Evolutionary conservation across 164 flowering plant genomes (phyloP), one percentile per base, ranked within the genome.

Genomic region (Chimonanthus salicifolius): DNA sequence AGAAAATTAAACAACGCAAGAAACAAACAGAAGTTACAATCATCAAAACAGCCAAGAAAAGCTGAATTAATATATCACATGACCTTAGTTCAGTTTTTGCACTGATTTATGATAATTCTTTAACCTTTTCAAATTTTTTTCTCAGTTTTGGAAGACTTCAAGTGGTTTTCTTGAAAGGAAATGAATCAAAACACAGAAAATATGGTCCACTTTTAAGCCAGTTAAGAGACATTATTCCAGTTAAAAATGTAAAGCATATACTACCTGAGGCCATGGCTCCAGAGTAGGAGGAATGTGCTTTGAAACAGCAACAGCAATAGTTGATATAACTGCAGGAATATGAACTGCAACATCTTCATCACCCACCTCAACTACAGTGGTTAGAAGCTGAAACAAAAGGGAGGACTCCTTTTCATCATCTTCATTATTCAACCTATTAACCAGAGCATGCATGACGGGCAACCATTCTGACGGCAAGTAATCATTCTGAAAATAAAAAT

Each of bases 241-340:
- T 54, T 15, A 6, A 51, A 15, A 54, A 54, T n/a, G 16, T 13
- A 11, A 54, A 54, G 16, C 60, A 54, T n/a, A 54, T 54, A 83
- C 54, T 81, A 92, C 97, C 79, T 87, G 92, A 76, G 94, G 87
- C 94, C 90, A 90, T 60, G 92, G 86, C 72, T 85, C 89, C 71
- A 72, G 79, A 79, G 69, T 70, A 70, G 85, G 80, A 68, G 88
- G 85, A 43, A 92, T 78, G 78, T 18, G 80, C 82, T 86, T 87
- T 33, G 83, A 82, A 72, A 89, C 76, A 58, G 77, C 74, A 63
- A 62, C 83, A 72, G 78, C 83, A 72, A 90, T 64, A 46, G 84
- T 49, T 65, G 84, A 73, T 71, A 89, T 77, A 47, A 90, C 75
- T 49, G 73, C 67, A 4, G 94, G 97, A 69, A 89, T 80, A 78